Conservation (phyloP, 2,329 filamentous ascomycete genomes). For the Monilinia aucupariae region DNA sequence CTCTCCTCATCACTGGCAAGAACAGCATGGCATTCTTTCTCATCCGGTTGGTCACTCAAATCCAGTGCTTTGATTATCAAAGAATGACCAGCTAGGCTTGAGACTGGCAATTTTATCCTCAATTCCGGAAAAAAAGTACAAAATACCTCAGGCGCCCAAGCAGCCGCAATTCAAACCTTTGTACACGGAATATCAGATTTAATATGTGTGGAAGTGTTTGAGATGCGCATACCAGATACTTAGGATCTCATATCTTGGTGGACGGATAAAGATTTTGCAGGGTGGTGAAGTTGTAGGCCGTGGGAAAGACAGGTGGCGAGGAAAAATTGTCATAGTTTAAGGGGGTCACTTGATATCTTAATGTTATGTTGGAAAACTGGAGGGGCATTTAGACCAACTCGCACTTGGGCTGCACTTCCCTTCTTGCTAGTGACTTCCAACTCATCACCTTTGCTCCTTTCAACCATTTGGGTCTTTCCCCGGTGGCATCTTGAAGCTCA, state of each 20-base stretch:
- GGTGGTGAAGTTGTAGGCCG: conserved; percentile 63
- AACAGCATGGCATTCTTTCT: conserved; percentile 57
- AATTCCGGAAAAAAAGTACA: conserved; percentile 56
- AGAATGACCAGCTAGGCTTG: conserved; percentile 64
- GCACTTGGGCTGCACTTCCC: conserved; percentile 60
- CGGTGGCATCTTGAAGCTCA: conserved; percentile 27
- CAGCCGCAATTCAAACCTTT: conserved; percentile 59
- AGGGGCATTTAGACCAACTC: conserved; percentile 33
- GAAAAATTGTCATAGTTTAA: conserved; percentile 60
- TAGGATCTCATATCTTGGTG: conserved; percentile 45
- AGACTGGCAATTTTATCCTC: conserved; percentile 48
- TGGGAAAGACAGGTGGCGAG: conserved; percentile 50
- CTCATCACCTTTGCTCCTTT: conserved; percentile 48
- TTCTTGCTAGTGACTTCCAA: conserved; percentile 58
- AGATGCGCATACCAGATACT: conserved; percentile 49
- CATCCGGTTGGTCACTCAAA: conserved; percentile 41
- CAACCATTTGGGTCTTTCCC: conserved; percentile 52
- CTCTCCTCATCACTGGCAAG: conserved; percentile 48
- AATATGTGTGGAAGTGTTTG: conserved; percentile 40
- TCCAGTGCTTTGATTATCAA: conserved; percentile 59
- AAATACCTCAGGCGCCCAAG: conserved; percentile 67
- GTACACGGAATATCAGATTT: conserved; percentile 55
- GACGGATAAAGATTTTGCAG: conserved; percentile 51
- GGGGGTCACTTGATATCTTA: conserved; percentile 51
- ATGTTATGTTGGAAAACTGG: neutral